These are phyloP conservation scores for Aegilops sharonensis DNA, from an alignment of 176 grass and related monocot genomes.

Conservation along the genomic window DNA sequence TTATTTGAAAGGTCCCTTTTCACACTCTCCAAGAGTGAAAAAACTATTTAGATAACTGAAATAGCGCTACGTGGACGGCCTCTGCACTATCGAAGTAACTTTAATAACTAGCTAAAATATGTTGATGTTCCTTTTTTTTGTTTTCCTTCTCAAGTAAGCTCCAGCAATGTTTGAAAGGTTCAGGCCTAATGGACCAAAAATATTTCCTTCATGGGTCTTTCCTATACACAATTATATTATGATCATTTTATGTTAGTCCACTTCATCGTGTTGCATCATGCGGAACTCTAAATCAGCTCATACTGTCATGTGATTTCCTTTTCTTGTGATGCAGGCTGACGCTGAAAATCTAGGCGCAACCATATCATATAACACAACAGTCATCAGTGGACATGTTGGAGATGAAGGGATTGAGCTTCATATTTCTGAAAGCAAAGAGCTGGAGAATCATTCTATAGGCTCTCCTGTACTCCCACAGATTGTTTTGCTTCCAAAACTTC, in stretches of 20 bases:
- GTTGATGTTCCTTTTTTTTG: not conserved
- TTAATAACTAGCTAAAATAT: not conserved
- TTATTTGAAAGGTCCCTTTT: not conserved
- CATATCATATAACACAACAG: slow-evolving; percentile 77
- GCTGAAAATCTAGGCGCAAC: slow-evolving; percentile 69
- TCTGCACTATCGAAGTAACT: not conserved
- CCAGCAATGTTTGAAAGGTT: not conserved
- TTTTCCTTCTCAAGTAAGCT: not conserved
- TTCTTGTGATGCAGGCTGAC: slow-evolving; percentile 64
- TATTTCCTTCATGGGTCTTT: not conserved
- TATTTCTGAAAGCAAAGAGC: slow-evolving; percentile 57
- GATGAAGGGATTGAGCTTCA: slow-evolving; percentile 62
- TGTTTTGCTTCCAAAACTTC: slow-evolving; percentile 68
- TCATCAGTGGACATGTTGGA: slow-evolving; percentile 60
- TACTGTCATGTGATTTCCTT: slow-evolving; percentile 14
- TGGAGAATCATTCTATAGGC: slow-evolving; percentile 40
- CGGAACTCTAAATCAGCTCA: not conserved
- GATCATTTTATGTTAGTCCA: not conserved
- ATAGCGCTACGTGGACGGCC: not conserved
- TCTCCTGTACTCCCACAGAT: slow-evolving; percentile 48
- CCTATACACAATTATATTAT: not conserved
- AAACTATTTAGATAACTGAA: not conserved
- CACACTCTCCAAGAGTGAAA: not conserved
- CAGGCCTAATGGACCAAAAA: not conserved
- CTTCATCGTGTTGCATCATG: not conserved